Base-by-base conservation (phyloP, 1,284 basidiomycete species). In the Rhodotorula sp. region DNA sequence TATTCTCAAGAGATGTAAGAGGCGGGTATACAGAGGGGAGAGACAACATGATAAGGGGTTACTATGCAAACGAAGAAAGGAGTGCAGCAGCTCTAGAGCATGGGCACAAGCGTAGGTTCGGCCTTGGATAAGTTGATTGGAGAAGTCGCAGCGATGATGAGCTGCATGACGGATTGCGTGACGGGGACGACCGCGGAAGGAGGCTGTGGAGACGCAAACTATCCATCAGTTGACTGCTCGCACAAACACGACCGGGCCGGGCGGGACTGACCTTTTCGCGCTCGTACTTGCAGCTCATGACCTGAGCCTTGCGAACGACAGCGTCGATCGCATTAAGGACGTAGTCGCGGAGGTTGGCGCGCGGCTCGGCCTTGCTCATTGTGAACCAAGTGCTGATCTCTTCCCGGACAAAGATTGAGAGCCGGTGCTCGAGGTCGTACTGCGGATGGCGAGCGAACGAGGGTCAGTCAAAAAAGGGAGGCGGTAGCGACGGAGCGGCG, bases 381-480 rank as follows among this genome's bases (percentile, higher is more conserved):
- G 73, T 47, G 49, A 81, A 78, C 90, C 90, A 93, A 21, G 87
- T 86, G 77, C 88, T 87, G 64, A 97, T 90, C 82, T 99, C 97
- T 80, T 99, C 97, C 46, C 94, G 87, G 34, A 92, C 88, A 81
- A 97, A 97, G 65, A 97, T 85, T 74, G 90, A 91, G 21, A 97
- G 85, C 70, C 92, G 91, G 78, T 93, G 90, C 75, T 96, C 93
- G 67, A 97, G 83, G 70, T 94, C 90, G 80, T 88, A 91, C 92
- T 95, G 73, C 61, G n/a, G n/a, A 62, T 31, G 39, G 39, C 39
- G 29, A 0, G 26, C 56, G 26, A 67, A 51, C 29, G 54, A 62
- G 16, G 0, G 46, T 59, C 56, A 59, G 60, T 75, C 49, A 76
- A 15, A 21, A 75, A 16, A 21, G 16, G n/a, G 34, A 21, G 26